phyloP scores from a whole-genome alignment of 1,139 yeast species.

The Hanseniaspora gamundiae region DNA sequence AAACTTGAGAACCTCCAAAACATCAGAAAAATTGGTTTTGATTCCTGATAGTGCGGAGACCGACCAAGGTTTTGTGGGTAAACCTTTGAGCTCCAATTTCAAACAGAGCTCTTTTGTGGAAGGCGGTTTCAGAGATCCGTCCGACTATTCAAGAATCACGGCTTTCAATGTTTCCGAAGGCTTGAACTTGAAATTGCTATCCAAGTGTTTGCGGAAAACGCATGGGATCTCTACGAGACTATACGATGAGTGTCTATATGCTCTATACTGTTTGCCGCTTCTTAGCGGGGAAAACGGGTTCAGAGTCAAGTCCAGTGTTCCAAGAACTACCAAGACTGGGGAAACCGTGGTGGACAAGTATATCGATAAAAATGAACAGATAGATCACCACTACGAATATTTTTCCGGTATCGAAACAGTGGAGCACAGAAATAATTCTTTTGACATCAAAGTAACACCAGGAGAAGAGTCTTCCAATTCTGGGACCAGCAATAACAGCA shows the following conservation, averaged over 20 bases:
- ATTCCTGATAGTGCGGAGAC: conserved; percentile 57
- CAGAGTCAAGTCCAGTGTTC: conserved; percentile 68
- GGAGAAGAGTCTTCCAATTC: conserved; percentile 16
- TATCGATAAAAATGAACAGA: conserved; percentile 68
- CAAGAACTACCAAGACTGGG: conserved; percentile 49
- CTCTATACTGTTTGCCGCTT: conserved; percentile 79
- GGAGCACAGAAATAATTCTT: conserved; percentile 49
- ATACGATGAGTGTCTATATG: conserved; percentile 84
- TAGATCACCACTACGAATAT: conserved; percentile 85
- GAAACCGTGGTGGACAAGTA: conserved; percentile 52
- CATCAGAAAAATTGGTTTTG: conserved; percentile 72
- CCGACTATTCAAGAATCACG: conserved; percentile 70
- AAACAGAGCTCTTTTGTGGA: conserved; percentile 58
- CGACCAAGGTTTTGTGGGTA: conserved; percentile 2
- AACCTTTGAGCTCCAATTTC: conserved; percentile 35
- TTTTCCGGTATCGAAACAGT: conserved; percentile 71
- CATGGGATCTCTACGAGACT: conserved; percentile 79
- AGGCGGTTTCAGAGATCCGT: conserved; percentile 31
- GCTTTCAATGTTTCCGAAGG: conserved; percentile 85
- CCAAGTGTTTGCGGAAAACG: conserved; percentile 49
- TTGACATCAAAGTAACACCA: conserved; percentile 21
- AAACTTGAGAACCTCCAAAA: conserved; percentile 63
- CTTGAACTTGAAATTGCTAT: conserved; percentile 51
- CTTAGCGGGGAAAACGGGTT: conserved; percentile 81
- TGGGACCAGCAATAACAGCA: conserved; percentile 27